Evolutionary conservation across 805 yeast genomes (phyloP).

Genomic region (Starmerella floris): DNA sequence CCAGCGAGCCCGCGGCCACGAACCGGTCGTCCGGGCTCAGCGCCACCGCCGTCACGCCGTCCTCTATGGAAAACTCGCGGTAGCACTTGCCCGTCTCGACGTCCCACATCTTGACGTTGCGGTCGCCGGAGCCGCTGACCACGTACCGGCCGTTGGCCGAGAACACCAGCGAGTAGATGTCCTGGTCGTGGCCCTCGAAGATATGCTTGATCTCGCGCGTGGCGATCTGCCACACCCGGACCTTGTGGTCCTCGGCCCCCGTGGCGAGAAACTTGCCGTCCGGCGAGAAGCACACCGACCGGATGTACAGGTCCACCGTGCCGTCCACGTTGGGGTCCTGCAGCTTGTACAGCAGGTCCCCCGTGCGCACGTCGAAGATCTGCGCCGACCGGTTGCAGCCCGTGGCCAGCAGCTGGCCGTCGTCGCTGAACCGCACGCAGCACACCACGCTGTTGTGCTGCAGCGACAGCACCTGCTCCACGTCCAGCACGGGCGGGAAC

Average conservation of each 20-base stretch:
- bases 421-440: constrained; percentile 84
- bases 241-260: constrained; percentile 64
- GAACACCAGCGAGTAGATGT: constrained; percentile 87
- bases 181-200: constrained; percentile 87
- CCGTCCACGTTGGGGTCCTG: constrained; percentile 66
- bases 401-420: constrained; percentile 86
- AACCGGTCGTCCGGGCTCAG: constrained; percentile 88
- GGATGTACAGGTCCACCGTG: constrained; percentile 74
- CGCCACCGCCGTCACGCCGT: constrained; percentile 96
- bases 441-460: constrained; percentile 93
- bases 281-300: constrained; percentile 93
- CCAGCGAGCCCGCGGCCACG: constrained; percentile 93
- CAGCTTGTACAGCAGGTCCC: constrained; percentile 74
- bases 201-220: constrained; percentile 74
- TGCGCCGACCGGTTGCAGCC: constrained; percentile 95
- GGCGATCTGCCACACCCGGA: constrained; percentile 90
- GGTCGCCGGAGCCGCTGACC: constrained; percentile 92
- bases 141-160: constrained; percentile 87
- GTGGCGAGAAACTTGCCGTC: constrained; percentile 89
- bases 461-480: constrained; percentile 75
- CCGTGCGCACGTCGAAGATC: constrained; percentile 83
- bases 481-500: constrained; percentile 60
- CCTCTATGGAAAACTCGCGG: constrained; percentile 79
- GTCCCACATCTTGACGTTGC: constrained; percentile 95
- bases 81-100: constrained; percentile 78